Base-by-base conservation (phyloP, 257 asterid species). In the Cruciata laevipes region DNA sequence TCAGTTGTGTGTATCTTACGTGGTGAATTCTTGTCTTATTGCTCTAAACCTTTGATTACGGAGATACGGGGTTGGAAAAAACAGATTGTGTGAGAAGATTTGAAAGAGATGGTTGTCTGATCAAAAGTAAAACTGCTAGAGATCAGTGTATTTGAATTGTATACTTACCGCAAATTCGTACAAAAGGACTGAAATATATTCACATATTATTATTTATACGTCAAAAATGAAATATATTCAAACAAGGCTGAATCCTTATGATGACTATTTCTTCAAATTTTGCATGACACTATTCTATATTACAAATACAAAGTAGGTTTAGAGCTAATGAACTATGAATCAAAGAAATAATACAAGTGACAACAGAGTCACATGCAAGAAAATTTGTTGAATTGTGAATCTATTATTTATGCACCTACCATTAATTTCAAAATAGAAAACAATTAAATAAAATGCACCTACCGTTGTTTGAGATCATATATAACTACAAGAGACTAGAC, bases 21-120 rank as follows among this genome's bases (percentile, higher is more conserved):
- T 55, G 9, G 71, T 7, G 20, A 47, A 52, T 11, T n/a, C 58
- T 64, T 65, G 66, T 40, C 75, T 40, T 21, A 20, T 61, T 70
- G 37, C 51, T 37, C 23, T 1, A 24, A 63, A 71, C 25, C 59
- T 71, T 63, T 53, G 65, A 35, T 35, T 20, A 52, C 58, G 61
- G 70, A 63, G 56, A 64, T 51, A n/a, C 60, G 47, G 49, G 38
- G 8, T 51, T 35, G 9, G 30, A 9, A 8, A 62, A 3, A 47
- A 47, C 3, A 14, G 55, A 47, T 47, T 47, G 53, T 47, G 52
- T 44, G 52, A 13, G 52, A 4, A 14, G 52, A 13, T 44, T 44
- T 44, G 55, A 47, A 47, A 47, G 55, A 47, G 55, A 47, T 14
- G 20, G 55, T 21, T 47, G 55, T 47, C 55, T 47, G 18, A 13